Evolutionary conservation across 1,139 yeast genomes (phyloP).

Genomic region (Kazachstania sp.): DNA sequence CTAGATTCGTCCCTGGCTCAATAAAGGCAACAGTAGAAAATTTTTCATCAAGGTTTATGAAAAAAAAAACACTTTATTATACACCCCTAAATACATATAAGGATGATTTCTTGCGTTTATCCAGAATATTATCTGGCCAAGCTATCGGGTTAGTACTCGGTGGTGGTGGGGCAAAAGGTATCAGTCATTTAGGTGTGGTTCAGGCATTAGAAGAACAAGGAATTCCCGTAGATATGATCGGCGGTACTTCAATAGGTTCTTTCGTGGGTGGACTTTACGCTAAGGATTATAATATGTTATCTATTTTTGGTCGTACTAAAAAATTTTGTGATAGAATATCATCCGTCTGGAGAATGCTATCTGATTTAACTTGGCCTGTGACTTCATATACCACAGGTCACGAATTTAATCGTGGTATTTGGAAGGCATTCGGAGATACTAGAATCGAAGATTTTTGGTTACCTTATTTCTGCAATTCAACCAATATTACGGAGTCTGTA

Average conservation of each 20-base stretch:
- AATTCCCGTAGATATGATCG: conserved; percentile 86
- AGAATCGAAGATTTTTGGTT: conserved; percentile 97
- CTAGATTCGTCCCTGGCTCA: conserved; percentile 28
- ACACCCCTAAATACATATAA: conserved; percentile 58
- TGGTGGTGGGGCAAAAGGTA: conserved; percentile 97
- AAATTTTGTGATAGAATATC: conserved; percentile 76
- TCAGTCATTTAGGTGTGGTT: conserved; percentile 87
- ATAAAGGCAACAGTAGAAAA: conserved; percentile 30
- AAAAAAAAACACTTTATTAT: conserved; percentile 29
- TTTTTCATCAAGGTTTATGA: conserved; percentile 27
- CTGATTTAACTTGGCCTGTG: conserved; percentile 86
- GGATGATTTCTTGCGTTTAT: conserved; percentile 81
- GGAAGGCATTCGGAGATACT: conserved; percentile 89
- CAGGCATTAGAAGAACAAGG: conserved; percentile 89
- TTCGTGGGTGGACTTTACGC: conserved; percentile 95
- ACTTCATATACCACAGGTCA: conserved; percentile 95
- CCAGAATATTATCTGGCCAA: conserved; percentile 82
- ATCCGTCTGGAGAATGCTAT: conserved; percentile 73
- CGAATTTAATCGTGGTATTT: conserved; percentile 90
- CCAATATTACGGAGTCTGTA: conserved; percentile 90
- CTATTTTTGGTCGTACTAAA: conserved; percentile 84
- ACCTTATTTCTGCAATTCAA: conserved; percentile 77
- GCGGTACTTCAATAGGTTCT: conserved; percentile 95
- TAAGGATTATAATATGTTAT: conserved; percentile 80
- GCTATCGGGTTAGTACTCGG: conserved; percentile 93